A percentile compares a stretch with the other conserved stretches of the same genome.
Conservation (phyloP, 2,329 filamentous ascomycete genomes). For the Aspergillus japonicus region DNA sequence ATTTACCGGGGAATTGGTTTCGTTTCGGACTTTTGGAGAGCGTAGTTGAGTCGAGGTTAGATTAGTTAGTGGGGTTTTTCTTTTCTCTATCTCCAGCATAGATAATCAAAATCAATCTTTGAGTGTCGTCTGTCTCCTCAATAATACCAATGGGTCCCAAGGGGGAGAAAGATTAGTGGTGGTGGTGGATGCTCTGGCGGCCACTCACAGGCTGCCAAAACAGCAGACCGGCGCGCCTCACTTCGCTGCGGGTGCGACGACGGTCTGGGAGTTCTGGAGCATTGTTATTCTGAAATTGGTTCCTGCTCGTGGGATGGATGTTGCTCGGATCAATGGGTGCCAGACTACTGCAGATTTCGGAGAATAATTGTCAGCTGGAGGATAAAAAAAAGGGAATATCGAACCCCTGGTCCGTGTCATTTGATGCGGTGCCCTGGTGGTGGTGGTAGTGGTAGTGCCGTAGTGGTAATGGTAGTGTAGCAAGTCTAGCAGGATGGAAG, state of each 20-base stretch:
- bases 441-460: too few relatives aligned
- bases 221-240: conserved; percentile 19
- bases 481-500: too few relatives aligned
- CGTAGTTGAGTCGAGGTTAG: too few relatives aligned
- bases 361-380: background rate
- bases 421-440: too few relatives aligned
- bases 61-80: too few relatives aligned
- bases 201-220: conserved; percentile 20
- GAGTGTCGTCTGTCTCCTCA: too few relatives aligned
- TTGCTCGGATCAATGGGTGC: background rate
- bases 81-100: too few relatives aligned
- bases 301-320: background rate
- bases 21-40: too few relatives aligned
- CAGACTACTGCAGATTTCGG: background rate
- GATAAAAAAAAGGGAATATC: background rate
- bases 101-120: too few relatives aligned
- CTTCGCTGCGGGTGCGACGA: conserved; percentile 14
- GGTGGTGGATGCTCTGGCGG: conserved; percentile 5
- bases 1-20: too few relatives aligned
- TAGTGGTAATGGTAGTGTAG: too few relatives aligned
- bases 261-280: background rate
- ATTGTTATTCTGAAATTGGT: background rate
- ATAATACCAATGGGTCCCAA: too few relatives aligned
- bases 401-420: background rate
- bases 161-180: background rate